These are phyloP conservation scores for Apiosordaria backusii DNA, from an alignment of 495 filamentous ascomycete genomes.

Conservation along the genomic window DNA sequence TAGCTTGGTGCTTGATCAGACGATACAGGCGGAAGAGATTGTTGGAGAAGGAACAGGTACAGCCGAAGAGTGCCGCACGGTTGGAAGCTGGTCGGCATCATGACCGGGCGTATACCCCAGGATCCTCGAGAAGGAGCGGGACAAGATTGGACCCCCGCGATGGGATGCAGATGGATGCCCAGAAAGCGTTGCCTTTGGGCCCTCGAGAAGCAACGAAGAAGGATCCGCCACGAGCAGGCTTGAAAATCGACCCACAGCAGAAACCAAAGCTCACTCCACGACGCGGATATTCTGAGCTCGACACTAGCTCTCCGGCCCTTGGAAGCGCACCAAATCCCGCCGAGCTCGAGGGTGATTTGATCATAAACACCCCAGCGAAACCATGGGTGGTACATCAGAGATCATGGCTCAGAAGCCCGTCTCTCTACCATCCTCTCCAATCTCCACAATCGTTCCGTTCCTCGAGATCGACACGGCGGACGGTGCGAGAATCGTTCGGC, in stretches of 20 bases:
- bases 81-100: background rate
- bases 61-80: background rate
- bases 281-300: constrained; percentile 14
- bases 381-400: constrained; percentile 15
- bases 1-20: constrained; percentile 22
- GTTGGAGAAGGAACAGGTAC: background rate
- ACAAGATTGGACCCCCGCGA: background rate
- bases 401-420: constrained; percentile 12
- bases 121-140: background rate
- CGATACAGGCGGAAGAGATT: constrained; percentile 24
- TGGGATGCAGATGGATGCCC: background rate
- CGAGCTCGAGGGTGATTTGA: constrained; percentile 29
- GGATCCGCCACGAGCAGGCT: background rate
- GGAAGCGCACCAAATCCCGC: constrained; percentile 28
- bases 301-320: constrained; percentile 11
- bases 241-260: background rate
- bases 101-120: background rate
- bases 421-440: constrained; percentile 9
- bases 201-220: background rate
- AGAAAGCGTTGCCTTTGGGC: background rate
- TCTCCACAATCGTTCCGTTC: constrained; percentile 16
- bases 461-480: constrained; percentile 11
- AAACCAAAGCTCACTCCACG: constrained; percentile 6
- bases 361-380: constrained; percentile 11
- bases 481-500: constrained; percentile 28